Evolutionary conservation across 352 stramenopile genomes (phyloP), one percentile per base, ranked within the genome.

Genomic region (Phytophthora pistaciae): DNA sequence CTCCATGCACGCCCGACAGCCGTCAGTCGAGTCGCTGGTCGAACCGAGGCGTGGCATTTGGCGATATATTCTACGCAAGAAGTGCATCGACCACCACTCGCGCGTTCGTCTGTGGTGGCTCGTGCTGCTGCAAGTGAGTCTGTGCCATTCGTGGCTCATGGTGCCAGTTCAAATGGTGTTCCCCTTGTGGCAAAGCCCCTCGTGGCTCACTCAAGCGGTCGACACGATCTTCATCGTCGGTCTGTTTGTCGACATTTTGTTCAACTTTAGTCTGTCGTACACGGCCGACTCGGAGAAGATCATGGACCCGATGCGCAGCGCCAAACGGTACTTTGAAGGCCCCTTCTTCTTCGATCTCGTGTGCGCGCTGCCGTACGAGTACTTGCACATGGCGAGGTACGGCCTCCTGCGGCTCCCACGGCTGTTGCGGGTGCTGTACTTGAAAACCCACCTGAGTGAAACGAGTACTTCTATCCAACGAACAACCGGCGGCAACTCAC

Each of bases 191-290:
- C 62, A 80, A 40, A 59, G 59, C 1, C 69, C 77, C 0, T 74
- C 72, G 5, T 83, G 78, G 75, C 64, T 71, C 25, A 77, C 79
- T 38, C 54, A 68, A 25, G 13, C 58, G 3, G 1, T 79, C 0
- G 87, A 91, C 49, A 40, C 50, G 0, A 5, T 90, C 11, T 77
- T 73, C 6, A 78, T 80, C 44, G 5, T 78, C 11, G 48, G 75
- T 1, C 50, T 91, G 5, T 68, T 70, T 9, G 61, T 72, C 10
- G 83, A 91, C 27, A 70, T 90, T 11, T 70, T 87, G 20, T 42
- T 88, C 6, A 91, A 87, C 60, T 78, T 90, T 23, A 87, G 84
- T n/a, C 64, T 90, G 1, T 85, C 81, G 25, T 91, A 80, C 60
- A 72, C 70, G 1, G 40, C 58, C 6, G 69, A 90, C 31, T 73